A percentile compares a stretch with the other conserved stretches of the same genome.
These are phyloP conservation scores for Gynostemma pentaphyllum DNA, from an alignment of 306 rosid genomes.

Conservation along the genomic window DNA sequence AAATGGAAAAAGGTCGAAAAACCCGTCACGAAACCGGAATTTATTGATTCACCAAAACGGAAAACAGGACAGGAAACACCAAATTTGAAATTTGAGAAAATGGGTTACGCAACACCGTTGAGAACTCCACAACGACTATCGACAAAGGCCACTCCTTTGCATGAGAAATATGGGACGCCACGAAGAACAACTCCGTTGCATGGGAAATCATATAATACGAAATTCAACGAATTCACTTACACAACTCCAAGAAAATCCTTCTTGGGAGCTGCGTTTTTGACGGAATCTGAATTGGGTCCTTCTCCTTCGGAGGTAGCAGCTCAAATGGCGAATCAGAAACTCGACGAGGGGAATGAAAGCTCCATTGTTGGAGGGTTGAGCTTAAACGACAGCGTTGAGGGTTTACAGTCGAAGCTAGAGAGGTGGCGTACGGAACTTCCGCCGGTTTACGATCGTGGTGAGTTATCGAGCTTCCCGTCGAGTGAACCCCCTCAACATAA, in stretches of 20 bases:
- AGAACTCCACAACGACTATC: constrained; percentile 4
- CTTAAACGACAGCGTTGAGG: constrained; percentile 58
- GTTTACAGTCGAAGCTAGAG: constrained; percentile 56
- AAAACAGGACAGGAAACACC: neutral
- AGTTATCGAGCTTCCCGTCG: constrained; percentile 18
- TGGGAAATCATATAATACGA: constrained; percentile 10
- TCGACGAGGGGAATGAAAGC: constrained; percentile 36
- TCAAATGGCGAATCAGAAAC: constrained; percentile 28
- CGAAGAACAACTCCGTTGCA: constrained; percentile 16
- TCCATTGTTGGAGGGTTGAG: constrained; percentile 56
- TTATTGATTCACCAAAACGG: neutral
- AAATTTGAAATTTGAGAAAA: neutral
- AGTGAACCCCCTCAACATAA: constrained; percentile 16
- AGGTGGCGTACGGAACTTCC: constrained; percentile 74
- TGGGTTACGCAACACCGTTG: constrained; percentile 5
- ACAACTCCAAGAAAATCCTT: constrained; percentile 45
- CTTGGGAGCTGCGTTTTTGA: constrained; percentile 22
- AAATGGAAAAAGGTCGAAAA: neutral
- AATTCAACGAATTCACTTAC: constrained; percentile 19
- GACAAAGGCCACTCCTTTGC: constrained; percentile 9
- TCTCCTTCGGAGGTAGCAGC: constrained; percentile 93
- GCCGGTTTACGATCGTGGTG: constrained; percentile 50
- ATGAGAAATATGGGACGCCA: constrained; percentile 2
- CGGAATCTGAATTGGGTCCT: constrained; percentile 83
- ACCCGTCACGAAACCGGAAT: neutral